Conservation (phyloP, 2,329 filamentous ascomycete genomes). For the Neonectria neomacrospora region DNA sequence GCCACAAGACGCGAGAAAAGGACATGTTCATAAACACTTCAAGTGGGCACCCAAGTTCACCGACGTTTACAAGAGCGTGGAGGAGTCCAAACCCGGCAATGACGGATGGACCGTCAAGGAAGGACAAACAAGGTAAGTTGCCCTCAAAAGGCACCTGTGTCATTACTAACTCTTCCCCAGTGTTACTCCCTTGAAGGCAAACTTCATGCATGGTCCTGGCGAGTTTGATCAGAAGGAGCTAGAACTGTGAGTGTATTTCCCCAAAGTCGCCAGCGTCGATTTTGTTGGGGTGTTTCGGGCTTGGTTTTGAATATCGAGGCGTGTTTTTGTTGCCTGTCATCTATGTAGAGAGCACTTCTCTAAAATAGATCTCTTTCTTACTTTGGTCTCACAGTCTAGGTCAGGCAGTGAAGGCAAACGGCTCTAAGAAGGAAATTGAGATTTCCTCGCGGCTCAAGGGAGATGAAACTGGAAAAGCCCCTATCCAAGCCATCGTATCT, state of each 20-base stretch:
- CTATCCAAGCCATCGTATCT: slow-evolving; percentile 75
- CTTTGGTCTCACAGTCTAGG: slow-evolving; percentile 44
- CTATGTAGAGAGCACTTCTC: slow-evolving; percentile 39
- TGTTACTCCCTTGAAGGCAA: slow-evolving; percentile 89
- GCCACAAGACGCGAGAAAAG: slow-evolving; percentile 43
- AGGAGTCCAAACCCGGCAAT: slow-evolving; percentile 80
- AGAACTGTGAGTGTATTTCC: slow-evolving; percentile 76
- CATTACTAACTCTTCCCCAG: slow-evolving; percentile 56
- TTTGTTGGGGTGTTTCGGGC: slow-evolving; percentile 18
- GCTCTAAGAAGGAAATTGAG: slow-evolving; percentile 32
- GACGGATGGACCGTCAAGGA: slow-evolving; percentile 95
- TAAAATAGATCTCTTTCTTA: slow-evolving; percentile 53
- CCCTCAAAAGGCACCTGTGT: background rate
- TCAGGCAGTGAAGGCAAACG: slow-evolving; percentile 23
- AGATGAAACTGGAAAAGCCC: slow-evolving; percentile 26
- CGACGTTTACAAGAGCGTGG: slow-evolving; percentile 89
- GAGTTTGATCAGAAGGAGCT: slow-evolving; percentile 76
- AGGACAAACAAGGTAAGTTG: slow-evolving; percentile 80
- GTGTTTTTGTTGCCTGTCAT: slow-evolving; percentile 45
- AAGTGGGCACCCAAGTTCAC: slow-evolving; percentile 91
- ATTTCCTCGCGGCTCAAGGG: slow-evolving; percentile 36
- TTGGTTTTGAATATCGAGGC: slow-evolving; percentile 34
- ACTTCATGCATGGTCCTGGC: slow-evolving; percentile 82
- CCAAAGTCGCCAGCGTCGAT: slow-evolving; percentile 36
- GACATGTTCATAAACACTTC: slow-evolving; percentile 85